phyloP scores from a whole-genome alignment of 108 stramenopile genomes.

The Aurantiochytrium sp. region DNA sequence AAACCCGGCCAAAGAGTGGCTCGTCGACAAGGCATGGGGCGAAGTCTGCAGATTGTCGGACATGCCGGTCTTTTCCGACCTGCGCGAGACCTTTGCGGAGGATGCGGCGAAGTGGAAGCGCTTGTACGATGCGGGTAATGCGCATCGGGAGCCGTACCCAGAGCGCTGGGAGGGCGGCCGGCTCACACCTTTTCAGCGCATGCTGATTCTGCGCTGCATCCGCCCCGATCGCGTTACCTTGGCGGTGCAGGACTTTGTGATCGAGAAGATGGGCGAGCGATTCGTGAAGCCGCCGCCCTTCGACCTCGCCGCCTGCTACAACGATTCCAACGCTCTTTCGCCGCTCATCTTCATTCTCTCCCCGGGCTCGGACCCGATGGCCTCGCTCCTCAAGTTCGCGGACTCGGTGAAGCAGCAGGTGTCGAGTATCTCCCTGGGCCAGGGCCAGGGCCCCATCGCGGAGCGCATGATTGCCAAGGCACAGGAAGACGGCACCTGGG shows the following conservation, averaged over 20 bases:
- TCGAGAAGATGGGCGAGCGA: constrained; percentile 47
- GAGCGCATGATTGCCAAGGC: constrained; percentile 52
- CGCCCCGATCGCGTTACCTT: constrained; percentile 53
- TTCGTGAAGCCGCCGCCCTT: constrained; percentile 64
- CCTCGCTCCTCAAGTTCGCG: constrained; percentile 53
- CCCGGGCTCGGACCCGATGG: constrained; percentile 63
- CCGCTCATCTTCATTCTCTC: constrained; percentile 60
- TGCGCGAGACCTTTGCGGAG: constrained; percentile 46
- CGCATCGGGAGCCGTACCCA: constrained; percentile 49
- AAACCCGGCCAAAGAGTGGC: constrained; percentile 57
- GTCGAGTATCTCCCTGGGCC: constrained; percentile 54
- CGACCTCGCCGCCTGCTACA: constrained; percentile 56
- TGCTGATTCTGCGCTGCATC: constrained; percentile 51
- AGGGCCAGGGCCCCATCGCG: constrained; percentile 60
- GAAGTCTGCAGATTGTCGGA: constrained; percentile 55
- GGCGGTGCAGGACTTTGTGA: constrained; percentile 55
- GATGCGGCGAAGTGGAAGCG: constrained; percentile 45
- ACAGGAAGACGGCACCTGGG: constrained; percentile 56
- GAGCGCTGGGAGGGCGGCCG: constrained; percentile 38
- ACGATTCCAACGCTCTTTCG: constrained; percentile 50
- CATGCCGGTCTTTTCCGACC: constrained; percentile 42
- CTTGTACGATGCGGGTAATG: constrained; percentile 46
- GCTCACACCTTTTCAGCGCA: constrained; percentile 39
- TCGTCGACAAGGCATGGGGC: constrained; percentile 54
- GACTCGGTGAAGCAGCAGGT: constrained; percentile 48